phyloP scores from a whole-genome alignment of 2,329 filamentous ascomycete genomes.

The Fonsecaea monophora region DNA sequence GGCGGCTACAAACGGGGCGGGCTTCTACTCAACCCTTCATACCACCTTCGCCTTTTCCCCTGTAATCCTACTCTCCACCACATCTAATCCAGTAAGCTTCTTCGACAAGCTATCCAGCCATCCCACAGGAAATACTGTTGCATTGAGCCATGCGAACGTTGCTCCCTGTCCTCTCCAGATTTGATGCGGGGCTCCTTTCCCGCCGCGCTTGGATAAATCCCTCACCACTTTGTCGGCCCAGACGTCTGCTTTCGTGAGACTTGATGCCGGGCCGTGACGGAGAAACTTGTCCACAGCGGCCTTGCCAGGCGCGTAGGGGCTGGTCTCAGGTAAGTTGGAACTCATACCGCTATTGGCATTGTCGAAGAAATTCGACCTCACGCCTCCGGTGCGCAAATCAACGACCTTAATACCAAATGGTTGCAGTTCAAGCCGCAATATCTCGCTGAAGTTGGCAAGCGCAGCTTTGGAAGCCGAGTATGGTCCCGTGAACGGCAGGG shows the following conservation, averaged over 20 bases:
- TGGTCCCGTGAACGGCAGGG: slow-evolving; percentile 44
- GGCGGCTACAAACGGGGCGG: not conserved
- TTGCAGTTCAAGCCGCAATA: slow-evolving; percentile 47
- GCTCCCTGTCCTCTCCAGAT: slow-evolving; percentile 31
- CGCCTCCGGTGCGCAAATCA: slow-evolving; percentile 40
- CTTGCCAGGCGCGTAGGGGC: slow-evolving; percentile 60
- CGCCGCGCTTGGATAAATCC: slow-evolving; percentile 59
- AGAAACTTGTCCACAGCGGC: slow-evolving; percentile 44
- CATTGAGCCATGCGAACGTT: slow-evolving; percentile 10
- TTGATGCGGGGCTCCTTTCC: slow-evolving; percentile 22
- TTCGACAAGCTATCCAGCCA: slow-evolving; percentile 17
- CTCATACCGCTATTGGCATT: slow-evolving; percentile 42
- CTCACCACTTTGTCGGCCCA: slow-evolving; percentile 64
- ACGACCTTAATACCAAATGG: slow-evolving; percentile 45
- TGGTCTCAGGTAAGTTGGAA: slow-evolving; percentile 55
- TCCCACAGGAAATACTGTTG: slow-evolving; percentile 11
- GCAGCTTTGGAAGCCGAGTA: slow-evolving; percentile 60
- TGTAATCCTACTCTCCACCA: slow-evolving; percentile 12
- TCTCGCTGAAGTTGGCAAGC: slow-evolving; percentile 62
- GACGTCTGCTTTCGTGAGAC: slow-evolving; percentile 46
- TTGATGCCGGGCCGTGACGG: not conserved
- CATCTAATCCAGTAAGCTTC: slow-evolving; percentile 23
- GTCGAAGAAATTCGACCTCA: slow-evolving; percentile 49
- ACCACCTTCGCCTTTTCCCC: not conserved
- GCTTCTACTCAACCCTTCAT: not conserved